Conservation (phyloP, 139 green algal species). For the Micractinium sp. region DNA sequence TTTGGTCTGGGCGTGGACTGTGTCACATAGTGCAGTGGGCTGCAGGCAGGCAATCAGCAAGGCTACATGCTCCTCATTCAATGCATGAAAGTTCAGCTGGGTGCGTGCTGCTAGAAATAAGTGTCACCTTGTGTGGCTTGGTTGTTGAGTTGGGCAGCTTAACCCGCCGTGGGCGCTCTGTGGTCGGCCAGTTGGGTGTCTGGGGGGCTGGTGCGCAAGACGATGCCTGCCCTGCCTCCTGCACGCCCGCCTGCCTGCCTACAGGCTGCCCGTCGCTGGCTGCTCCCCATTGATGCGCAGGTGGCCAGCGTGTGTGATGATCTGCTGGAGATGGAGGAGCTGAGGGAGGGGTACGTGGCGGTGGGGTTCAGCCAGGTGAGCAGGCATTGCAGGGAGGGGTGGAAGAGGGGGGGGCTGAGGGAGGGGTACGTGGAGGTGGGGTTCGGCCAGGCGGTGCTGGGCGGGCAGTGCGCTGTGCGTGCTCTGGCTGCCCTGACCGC, state of each 20-base stretch:
- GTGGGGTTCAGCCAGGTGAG: slow-evolving; percentile 87
- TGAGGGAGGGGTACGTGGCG: slow-evolving; percentile 79
- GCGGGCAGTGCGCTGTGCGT: neutral
- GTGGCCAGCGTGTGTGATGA: slow-evolving; percentile 70
- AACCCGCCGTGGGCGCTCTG: too few species aligned
- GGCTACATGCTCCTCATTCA: too few species aligned
- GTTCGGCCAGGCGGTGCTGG: too few species aligned
- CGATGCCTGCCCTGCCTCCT: neutral
- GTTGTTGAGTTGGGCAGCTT: too few species aligned
- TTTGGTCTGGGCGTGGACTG: neutral
- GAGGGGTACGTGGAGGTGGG: too few species aligned
- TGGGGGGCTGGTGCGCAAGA: neutral
- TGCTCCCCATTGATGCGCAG: slow-evolving; percentile 37
- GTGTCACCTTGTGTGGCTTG: too few species aligned
- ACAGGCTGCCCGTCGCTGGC: neutral
- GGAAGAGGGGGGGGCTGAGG: too few species aligned
- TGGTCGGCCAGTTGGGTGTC: neutral
- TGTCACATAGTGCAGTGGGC: neutral
- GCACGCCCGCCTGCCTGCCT: neutral
- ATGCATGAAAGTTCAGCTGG: too few species aligned
- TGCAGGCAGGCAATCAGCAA: too few species aligned
- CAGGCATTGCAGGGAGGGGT: too few species aligned
- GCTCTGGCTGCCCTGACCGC: neutral
- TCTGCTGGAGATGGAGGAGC: slow-evolving; percentile 61
- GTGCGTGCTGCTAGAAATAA: too few species aligned